Conservation (phyloP, 1,284 basidiomycete species). For the Ganoderma boninense region DNA sequence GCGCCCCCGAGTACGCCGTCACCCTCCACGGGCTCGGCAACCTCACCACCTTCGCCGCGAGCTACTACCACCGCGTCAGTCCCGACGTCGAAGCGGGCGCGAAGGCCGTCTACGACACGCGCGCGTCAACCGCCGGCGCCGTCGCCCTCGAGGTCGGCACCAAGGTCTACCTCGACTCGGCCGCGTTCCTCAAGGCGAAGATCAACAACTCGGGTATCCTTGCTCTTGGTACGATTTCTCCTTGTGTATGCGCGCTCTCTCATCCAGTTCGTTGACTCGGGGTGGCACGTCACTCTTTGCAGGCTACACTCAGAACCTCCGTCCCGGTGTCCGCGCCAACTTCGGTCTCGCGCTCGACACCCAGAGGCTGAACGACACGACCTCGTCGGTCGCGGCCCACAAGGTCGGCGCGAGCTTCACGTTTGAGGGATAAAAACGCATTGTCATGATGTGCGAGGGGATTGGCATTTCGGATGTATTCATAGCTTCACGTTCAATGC, state of each 20-base stretch:
- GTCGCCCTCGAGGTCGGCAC: slow-evolving; percentile 96
- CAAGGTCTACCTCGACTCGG: slow-evolving; percentile 93
- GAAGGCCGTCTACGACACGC: slow-evolving; percentile 97
- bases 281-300: not conserved
- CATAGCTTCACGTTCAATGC: slow-evolving; percentile 32
- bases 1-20: slow-evolving; percentile 96
- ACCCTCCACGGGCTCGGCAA: slow-evolving; percentile 96
- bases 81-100: slow-evolving; percentile 97
- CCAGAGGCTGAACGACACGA: slow-evolving; percentile 81
- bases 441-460: slow-evolving; percentile 17
- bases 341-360: slow-evolving; percentile 95
- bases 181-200: slow-evolving; percentile 97
- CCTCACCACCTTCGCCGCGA: slow-evolving; percentile 93
- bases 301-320: slow-evolving; percentile 93
- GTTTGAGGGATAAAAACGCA: slow-evolving; percentile 67
- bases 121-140: slow-evolving; percentile 71
- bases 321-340: slow-evolving; percentile 94
- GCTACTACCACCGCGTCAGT: slow-evolving; percentile 98
- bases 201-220: slow-evolving; percentile 97
- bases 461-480: slow-evolving; percentile 26
- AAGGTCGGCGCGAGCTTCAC: slow-evolving; percentile 80
- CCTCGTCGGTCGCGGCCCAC: slow-evolving; percentile 72
- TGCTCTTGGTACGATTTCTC: slow-evolving; percentile 66
- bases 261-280: not conserved
- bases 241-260: slow-evolving; percentile 6